Conservation (phyloP, 2,329 filamentous ascomycete species). For the Zopfia rhizophila region DNA sequence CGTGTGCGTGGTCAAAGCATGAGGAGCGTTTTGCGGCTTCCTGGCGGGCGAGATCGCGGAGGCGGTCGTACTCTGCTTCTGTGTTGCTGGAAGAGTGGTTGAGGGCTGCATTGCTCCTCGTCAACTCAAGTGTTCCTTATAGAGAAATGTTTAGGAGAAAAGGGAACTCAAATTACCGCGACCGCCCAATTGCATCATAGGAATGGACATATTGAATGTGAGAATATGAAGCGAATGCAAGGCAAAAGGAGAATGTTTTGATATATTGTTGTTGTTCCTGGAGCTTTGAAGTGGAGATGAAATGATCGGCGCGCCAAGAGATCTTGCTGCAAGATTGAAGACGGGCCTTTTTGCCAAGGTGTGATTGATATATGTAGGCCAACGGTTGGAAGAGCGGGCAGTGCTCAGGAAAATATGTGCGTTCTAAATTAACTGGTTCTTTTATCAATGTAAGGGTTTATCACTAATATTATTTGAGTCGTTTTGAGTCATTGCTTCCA, state of each 20-base stretch:
- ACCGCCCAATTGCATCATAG: constrained; percentile 49
- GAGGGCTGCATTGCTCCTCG: too few relatives aligned
- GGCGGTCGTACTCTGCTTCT: constrained; percentile 90
- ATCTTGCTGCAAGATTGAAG: too few relatives aligned
- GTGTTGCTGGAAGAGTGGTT: constrained; percentile 37
- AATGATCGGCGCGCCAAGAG: constrained; percentile 4
- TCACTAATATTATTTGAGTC: too few relatives aligned
- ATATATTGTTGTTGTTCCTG: not conserved
- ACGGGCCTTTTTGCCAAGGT: too few relatives aligned
- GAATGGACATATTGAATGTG: constrained; percentile 28
- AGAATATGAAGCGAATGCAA: not conserved
- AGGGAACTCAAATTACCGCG: constrained; percentile 36
- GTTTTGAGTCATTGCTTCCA: too few relatives aligned
- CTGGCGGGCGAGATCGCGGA: constrained; percentile 82
- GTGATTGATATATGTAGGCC: too few relatives aligned
- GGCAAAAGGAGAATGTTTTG: not conserved
- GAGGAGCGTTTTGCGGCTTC: constrained; percentile 81
- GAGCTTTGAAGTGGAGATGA: not conserved
- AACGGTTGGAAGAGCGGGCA: too few relatives aligned
- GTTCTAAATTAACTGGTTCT: too few relatives aligned
- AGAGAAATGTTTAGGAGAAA: too few relatives aligned
- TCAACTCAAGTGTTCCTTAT: too few relatives aligned
- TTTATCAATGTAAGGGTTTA: too few relatives aligned
- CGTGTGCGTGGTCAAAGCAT: constrained; percentile 75
- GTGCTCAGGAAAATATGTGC: too few relatives aligned